Evolutionary conservation across 164 flowering plant genomes (phyloP), one percentile per base, ranked within the genome.

Genomic region (Macadamia tetraphylla): DNA sequence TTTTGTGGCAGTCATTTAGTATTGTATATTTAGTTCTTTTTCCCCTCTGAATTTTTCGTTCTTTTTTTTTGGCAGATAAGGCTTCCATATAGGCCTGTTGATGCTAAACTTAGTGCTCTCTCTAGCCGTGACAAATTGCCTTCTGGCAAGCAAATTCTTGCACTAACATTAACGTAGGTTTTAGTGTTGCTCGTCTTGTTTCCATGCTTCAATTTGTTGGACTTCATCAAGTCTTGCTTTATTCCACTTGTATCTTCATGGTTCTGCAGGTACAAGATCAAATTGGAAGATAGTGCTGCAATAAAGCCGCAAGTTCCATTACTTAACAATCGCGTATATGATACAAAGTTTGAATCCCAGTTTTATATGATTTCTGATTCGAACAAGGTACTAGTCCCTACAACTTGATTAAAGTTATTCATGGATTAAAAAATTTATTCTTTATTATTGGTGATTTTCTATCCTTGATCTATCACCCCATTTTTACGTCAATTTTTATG

Each of bases 271-370:
- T 94, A 94, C 87, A 94, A 90, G 78, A 84, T 94, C 76, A 92
- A 88, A 84, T 72, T 94, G 78, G 99, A 92, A 67, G 94, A 90
- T 63, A 88, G 78, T 68, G 97, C 96, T 78, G 86, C 89, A 67
- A 75, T 94, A 67, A 89, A 79, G 73, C 99, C 99, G 60, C 77
- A 77, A n/a, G 78, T 94, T 76, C 99, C 99, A 64, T 80, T 90
- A 62, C 88, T 94, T 56, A 92, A 94, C 71, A 82, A 89, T 77
- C 97, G 99, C 17, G 73, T 92, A 15, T 94, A 94, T 80, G 99
- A 94, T 75, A 94, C 78, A 44, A 92, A 92, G 67, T 92, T 94
- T 72, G 98, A 94, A 76, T 94, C 99, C 60, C 99, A 94, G 60
- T 94, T 94, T 78, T 94, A 94, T 72, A 84, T 94, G 91, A 89